A percentile compares a stretch with the other conserved stretches of the same genome.
Conservation (phyloP, 1,139 yeast genomes). For the Tardiomyces blankii region DNA sequence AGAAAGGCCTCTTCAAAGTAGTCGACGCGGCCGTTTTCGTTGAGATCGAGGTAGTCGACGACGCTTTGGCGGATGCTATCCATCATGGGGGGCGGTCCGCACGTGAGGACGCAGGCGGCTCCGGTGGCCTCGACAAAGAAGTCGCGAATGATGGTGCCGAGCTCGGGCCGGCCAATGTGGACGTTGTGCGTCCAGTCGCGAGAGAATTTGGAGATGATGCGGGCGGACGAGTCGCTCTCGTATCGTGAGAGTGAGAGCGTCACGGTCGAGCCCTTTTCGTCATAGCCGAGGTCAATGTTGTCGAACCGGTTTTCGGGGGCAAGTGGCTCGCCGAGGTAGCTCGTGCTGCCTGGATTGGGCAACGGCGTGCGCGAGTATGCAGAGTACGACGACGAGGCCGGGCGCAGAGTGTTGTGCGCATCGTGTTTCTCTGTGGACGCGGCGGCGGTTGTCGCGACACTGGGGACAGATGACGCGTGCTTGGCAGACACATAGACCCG, state of each 20-base stretch:
- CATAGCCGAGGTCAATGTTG: not conserved
- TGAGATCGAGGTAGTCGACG: constrained; percentile 18
- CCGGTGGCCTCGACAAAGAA: constrained; percentile 18
- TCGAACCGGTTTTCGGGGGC: not conserved
- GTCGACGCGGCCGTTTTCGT: constrained; percentile 23
- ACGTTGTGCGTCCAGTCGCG: not conserved
- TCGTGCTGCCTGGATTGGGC: no score
- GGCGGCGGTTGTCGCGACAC: no score
- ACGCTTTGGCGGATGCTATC: constrained; percentile 22
- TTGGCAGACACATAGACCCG: constrained; percentile 10
- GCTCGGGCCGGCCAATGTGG: constrained; percentile 16
- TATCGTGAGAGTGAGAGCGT: constrained; percentile 1
- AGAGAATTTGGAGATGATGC: not conserved
- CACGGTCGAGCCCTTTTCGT: not conserved
- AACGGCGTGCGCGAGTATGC: no score
- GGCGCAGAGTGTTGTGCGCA: no score
- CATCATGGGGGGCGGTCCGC: constrained; percentile 30
- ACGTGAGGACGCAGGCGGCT: constrained; percentile 25
- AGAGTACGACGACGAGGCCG: not conserved
- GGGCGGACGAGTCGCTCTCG: not conserved
- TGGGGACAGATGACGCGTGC: not conserved
- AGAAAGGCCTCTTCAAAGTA: constrained; percentile 29
- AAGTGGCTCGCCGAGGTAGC: no score
- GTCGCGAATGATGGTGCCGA: constrained; percentile 13
- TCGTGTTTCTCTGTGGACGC: not conserved